Evolutionary conservation across 169 alveolate species (phyloP).

Genomic region (Plasmodium adleri): DNA sequence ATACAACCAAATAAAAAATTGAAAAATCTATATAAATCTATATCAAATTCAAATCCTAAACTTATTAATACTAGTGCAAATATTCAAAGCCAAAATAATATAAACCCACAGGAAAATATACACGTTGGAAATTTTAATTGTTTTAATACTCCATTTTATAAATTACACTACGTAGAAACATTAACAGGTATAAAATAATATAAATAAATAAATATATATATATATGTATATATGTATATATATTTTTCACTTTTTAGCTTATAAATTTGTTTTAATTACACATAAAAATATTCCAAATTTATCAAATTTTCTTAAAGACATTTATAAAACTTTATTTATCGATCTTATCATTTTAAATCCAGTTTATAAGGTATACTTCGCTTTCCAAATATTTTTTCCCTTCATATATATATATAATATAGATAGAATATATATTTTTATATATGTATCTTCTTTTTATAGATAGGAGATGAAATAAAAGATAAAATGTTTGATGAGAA

Average conservation of each 20-base stretch:
- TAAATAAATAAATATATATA: not conserved
- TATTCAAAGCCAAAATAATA: conserved; percentile 29
- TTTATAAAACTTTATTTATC: conserved; percentile 61
- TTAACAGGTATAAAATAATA: conserved; percentile 31
- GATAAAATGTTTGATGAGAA: conserved; percentile 70
- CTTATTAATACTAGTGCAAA: conserved; percentile 30
- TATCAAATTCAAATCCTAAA: conserved; percentile 17
- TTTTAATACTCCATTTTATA: conserved; percentile 67
- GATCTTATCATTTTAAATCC: conserved; percentile 62
- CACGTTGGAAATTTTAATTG: conserved; percentile 68
- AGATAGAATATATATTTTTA: not conserved
- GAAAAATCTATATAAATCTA: conserved; percentile 49
- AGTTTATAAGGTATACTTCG: conserved; percentile 24
- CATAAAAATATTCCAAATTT: conserved; percentile 57
- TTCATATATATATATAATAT: not conserved
- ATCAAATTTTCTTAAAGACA: conserved; percentile 49
- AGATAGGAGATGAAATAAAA: conserved; percentile 69
- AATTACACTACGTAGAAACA: conserved; percentile 67
- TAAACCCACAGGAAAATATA: conserved; percentile 35
- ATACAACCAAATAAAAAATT: conserved; percentile 74
- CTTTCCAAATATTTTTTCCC: no score
- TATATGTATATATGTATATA: conserved; percentile 1
- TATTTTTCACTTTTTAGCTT: conserved; percentile 31
- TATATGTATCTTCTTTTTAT: conserved; percentile 6
- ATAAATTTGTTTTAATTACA: conserved; percentile 64